phyloP scores from a whole-genome alignment of 2,329 filamentous ascomycete genomes.

The Colletotrichum cordylinicola region DNA sequence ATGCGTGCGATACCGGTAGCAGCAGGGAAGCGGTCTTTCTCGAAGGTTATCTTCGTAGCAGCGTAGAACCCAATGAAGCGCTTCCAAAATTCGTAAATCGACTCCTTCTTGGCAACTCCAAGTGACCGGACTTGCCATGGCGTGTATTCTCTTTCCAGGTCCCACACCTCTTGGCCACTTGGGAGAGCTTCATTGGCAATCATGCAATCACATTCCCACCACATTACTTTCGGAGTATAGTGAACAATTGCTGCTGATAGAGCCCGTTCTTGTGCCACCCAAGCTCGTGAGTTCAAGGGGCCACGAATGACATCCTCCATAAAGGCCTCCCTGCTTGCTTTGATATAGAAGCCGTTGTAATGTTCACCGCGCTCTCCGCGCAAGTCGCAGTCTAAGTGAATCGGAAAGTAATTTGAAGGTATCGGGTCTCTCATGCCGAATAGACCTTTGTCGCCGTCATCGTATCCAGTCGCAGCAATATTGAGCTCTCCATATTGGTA shows the following conservation, averaged over 20 bases:
- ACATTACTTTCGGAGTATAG: neutral
- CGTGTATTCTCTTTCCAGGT: neutral
- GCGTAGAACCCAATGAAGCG: neutral
- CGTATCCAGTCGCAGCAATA: neutral
- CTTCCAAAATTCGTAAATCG: neutral
- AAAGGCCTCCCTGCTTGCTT: neutral
- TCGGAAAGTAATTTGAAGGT: neutral
- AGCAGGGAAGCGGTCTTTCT: neutral
- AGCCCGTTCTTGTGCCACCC: neutral
- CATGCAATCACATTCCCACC: neutral
- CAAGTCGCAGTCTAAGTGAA: neutral
- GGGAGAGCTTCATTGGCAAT: neutral
- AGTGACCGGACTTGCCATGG: neutral
- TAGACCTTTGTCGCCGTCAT: neutral
- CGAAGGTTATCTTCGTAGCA: neutral
- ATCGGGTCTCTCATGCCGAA: neutral
- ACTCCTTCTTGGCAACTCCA: neutral
- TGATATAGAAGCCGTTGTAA: neutral
- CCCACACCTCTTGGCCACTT: neutral
- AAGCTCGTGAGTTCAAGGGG: neutral
- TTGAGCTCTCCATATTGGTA: neutral
- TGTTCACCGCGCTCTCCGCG: neutral
- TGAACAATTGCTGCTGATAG: neutral
- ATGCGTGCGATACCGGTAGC: neutral
- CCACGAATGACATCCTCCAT: fast-evolving